Conservation (phyloP, 1,284 basidiomycete species). For the Salmacisia buchloeana region DNA sequence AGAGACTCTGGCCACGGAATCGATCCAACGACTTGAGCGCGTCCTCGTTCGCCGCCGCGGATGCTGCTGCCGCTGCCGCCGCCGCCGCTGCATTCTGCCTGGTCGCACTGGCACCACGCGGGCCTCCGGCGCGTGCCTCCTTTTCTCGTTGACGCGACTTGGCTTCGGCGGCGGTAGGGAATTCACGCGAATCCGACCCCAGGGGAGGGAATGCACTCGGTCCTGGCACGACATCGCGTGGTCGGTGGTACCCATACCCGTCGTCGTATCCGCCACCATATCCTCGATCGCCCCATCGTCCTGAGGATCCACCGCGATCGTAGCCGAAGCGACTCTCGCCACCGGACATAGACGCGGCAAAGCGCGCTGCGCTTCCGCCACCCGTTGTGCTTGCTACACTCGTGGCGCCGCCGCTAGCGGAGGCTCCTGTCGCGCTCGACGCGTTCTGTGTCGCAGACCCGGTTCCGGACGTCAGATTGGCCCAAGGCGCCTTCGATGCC, state of each 20-base stretch:
- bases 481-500: neutral
- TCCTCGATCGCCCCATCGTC: neutral
- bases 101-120: neutral
- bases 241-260: neutral
- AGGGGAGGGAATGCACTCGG: neutral
- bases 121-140: conserved; percentile 20
- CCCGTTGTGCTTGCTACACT: neutral
- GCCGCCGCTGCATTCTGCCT: conserved; percentile 15
- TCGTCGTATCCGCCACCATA: neutral
- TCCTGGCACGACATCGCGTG: neutral
- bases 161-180: conserved; percentile 48
- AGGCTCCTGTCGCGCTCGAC: neutral
- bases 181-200: conserved; percentile 21
- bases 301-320: neutral
- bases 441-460: neutral
- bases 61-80: conserved; percentile 32
- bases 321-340: neutral
- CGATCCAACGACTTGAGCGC: conserved; percentile 39
- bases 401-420: no score
- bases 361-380: neutral
- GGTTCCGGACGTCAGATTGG: neutral
- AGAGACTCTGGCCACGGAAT: conserved; percentile 39
- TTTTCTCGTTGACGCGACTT: conserved; percentile 36
- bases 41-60: conserved; percentile 31
- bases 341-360: neutral